Percentiles rank a stretch among this genome's conserved stretches.
phyloP scores from a whole-genome alignment of 2,329 filamentous ascomycete species.

The Pseudocercospora eumusae region DNA sequence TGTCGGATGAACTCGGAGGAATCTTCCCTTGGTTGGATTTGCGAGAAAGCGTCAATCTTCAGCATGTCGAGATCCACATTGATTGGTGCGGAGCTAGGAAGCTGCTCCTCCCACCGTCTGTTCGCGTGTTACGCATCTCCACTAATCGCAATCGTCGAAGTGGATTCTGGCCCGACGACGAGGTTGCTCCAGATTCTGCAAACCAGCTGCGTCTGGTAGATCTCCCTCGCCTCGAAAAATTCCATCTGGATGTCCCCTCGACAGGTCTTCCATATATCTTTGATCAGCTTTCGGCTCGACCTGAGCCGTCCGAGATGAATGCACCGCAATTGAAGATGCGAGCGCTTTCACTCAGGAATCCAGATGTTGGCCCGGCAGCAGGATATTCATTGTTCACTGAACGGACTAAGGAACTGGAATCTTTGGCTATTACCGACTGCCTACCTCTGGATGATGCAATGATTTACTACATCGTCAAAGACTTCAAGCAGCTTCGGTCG shows the following conservation, averaged over 20 bases:
- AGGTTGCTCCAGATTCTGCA: not conserved
- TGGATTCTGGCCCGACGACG: slow-evolving; percentile 3
- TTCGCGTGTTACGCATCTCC: slow-evolving; percentile 2
- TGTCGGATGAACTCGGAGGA: not conserved
- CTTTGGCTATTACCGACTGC: slow-evolving; percentile 15
- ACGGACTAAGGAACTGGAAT: slow-evolving; percentile 15
- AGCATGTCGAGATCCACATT: slow-evolving; percentile 15
- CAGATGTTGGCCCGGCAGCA: not conserved
- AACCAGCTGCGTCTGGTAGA: slow-evolving; percentile 9
- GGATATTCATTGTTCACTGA: not conserved
- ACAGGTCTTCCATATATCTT: slow-evolving; percentile 3
- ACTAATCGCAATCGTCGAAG: not conserved
- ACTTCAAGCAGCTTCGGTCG: slow-evolving; percentile 27
- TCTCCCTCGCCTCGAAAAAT: slow-evolving; percentile 13
- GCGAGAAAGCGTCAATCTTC: slow-evolving; percentile 9
- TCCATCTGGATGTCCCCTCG: slow-evolving; percentile 12
- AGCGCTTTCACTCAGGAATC: not conserved
- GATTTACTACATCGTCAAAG: slow-evolving; percentile 34
- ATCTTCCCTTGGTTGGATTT: slow-evolving; percentile 14
- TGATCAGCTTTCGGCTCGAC: not conserved
- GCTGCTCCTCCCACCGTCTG: slow-evolving; percentile 15
- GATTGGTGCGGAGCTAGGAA: not conserved
- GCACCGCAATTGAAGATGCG: slow-evolving; percentile 4
- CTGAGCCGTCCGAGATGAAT: not conserved
- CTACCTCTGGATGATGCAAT: slow-evolving; percentile 36